A percentile compares a stretch with the other conserved stretches of the same genome.
phyloP scores from a whole-genome alignment of 1,284 basidiomycete genomes.

The Cutaneotrichosporon sp. region DNA sequence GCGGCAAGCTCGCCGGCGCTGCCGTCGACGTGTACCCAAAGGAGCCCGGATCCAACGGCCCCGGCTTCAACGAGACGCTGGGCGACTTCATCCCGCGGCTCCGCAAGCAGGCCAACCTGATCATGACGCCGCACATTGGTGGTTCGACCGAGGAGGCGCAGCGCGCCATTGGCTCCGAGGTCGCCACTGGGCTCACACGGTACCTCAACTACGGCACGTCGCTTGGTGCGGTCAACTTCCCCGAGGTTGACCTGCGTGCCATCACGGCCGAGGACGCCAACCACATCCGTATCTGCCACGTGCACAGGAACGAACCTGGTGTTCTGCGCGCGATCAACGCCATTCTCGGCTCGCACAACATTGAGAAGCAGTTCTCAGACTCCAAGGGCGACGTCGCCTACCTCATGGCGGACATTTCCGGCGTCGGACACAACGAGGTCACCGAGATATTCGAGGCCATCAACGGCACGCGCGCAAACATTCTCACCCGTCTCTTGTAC shows the following conservation, averaged over 20 bases:
- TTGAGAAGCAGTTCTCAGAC: slow-evolving; percentile 98
- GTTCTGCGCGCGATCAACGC: slow-evolving; percentile 95
- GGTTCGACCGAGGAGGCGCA: slow-evolving; percentile 99
- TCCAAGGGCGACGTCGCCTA: slow-evolving; percentile 81
- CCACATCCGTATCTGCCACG: slow-evolving; percentile 87
- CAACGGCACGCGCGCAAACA: slow-evolving; percentile 73
- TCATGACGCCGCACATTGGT: slow-evolving; percentile 96
- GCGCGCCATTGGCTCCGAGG: slow-evolving; percentile 94
- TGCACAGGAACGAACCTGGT: slow-evolving; percentile 96
- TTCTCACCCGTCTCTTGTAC: slow-evolving; percentile 74
- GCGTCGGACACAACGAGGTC: slow-evolving; percentile 78
- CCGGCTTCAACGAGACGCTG: slow-evolving; percentile 73
- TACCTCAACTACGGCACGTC: slow-evolving; percentile 93
- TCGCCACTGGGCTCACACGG: slow-evolving; percentile 73
- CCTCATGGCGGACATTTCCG: slow-evolving; percentile 90
- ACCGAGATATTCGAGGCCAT: slow-evolving; percentile 78
- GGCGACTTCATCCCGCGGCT: slow-evolving; percentile 75
- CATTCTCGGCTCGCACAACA: slow-evolving; percentile 84
- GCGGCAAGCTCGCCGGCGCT: slow-evolving; percentile 83
- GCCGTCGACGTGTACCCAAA: slow-evolving; percentile 93
- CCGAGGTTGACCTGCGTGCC: slow-evolving; percentile 91
- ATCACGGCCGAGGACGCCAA: slow-evolving; percentile 75
- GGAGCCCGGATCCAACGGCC: slow-evolving; percentile 87
- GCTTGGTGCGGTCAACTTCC: slow-evolving; percentile 94
- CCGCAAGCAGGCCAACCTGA: slow-evolving; percentile 73